Evolutionary conservation across 2,329 filamentous ascomycete species (phyloP).

Genomic region (Pseudogymnoascus pannorum): DNA sequence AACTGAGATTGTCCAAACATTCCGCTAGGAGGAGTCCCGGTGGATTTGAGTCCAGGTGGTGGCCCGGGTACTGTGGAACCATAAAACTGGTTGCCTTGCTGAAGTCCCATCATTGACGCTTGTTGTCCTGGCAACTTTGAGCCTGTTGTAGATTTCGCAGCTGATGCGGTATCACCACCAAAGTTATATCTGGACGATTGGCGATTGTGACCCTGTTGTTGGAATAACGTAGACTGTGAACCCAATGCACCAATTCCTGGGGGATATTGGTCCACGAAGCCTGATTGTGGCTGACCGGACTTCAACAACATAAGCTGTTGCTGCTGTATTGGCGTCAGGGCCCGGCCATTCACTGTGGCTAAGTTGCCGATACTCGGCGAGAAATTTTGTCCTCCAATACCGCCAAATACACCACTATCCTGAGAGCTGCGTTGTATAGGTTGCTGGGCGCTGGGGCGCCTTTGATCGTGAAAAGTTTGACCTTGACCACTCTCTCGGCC

Average conservation of each 20-base stretch:
- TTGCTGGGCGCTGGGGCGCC: conserved; percentile 62
- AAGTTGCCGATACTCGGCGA: conserved; percentile 43
- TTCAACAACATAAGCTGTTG: conserved; percentile 56
- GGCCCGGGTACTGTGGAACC: conserved; percentile 82
- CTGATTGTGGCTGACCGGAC: conserved; percentile 32
- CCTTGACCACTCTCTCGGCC: conserved; percentile 34
- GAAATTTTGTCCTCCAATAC: conserved; percentile 40
- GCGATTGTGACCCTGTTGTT: conserved; percentile 64
- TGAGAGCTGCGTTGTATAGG: conserved; percentile 61
- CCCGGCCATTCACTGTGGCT: conserved; percentile 57
- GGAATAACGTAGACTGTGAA: conserved; percentile 40
- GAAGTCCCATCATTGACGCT: conserved; percentile 74
- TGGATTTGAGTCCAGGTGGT: conserved; percentile 90
- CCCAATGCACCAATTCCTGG: conserved; percentile 42
- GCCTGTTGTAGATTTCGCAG: conserved; percentile 71
- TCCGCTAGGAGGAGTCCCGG: conserved; percentile 80
- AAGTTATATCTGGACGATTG: conserved; percentile 87
- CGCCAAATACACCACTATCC: conserved; percentile 46
- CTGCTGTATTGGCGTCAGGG: conserved; percentile 75
- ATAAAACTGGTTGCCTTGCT: conserved; percentile 66
- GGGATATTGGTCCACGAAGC: conserved; percentile 54
- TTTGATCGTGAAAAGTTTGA: conserved; percentile 48
- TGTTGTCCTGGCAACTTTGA: conserved; percentile 72
- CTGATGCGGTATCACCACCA: conserved; percentile 61
- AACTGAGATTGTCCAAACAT: conserved; percentile 94